Percentiles rank a stretch among this genome's conserved stretches.
phyloP scores from a whole-genome alignment of 139 green algal species.

The Haematococcus lacustris region DNA sequence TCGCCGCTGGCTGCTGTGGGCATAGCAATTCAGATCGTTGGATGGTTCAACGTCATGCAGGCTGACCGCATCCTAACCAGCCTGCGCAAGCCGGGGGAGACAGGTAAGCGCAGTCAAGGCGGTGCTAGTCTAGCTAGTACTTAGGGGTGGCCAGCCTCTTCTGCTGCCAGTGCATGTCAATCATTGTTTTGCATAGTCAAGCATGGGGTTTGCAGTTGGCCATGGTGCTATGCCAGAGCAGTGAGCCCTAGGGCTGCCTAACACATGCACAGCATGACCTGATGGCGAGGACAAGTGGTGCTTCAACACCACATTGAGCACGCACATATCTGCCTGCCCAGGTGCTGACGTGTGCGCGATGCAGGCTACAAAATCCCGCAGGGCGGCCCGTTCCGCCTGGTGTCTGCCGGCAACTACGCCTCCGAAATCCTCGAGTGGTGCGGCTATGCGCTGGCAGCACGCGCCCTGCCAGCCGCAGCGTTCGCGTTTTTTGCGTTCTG shows the following conservation, averaged over 20 bases:
- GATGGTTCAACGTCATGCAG: slow-evolving; percentile 53
- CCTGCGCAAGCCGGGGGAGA: slow-evolving; percentile 49
- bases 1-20: slow-evolving; percentile 11
- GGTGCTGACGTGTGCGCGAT: not conserved
- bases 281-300: not conserved
- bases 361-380: slow-evolving; percentile 69
- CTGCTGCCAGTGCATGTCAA: not conserved
- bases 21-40: slow-evolving; percentile 27
- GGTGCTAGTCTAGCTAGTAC: not conserved
- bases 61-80: slow-evolving; percentile 47
- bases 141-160: too few species aligned
- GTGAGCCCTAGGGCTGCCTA: not conserved
- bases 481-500: slow-evolving; percentile 64
- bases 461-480: slow-evolving; percentile 28
- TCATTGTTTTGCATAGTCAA: not conserved
- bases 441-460: slow-evolving; percentile 56
- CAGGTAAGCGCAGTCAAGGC: slow-evolving; percentile 19
- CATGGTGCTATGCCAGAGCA: not conserved
- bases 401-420: slow-evolving; percentile 69
- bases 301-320: not conserved
- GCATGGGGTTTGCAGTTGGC: not conserved
- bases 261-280: not conserved
- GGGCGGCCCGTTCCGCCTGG: slow-evolving; percentile 63
- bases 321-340: not conserved
- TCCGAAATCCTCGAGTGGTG: slow-evolving; percentile 68